Evolutionary conservation across 768 basidiomycete species (phyloP), one percentile per base, ranked within the genome.

Genomic region (Rhodosporidiobolus odoratus): DNA sequence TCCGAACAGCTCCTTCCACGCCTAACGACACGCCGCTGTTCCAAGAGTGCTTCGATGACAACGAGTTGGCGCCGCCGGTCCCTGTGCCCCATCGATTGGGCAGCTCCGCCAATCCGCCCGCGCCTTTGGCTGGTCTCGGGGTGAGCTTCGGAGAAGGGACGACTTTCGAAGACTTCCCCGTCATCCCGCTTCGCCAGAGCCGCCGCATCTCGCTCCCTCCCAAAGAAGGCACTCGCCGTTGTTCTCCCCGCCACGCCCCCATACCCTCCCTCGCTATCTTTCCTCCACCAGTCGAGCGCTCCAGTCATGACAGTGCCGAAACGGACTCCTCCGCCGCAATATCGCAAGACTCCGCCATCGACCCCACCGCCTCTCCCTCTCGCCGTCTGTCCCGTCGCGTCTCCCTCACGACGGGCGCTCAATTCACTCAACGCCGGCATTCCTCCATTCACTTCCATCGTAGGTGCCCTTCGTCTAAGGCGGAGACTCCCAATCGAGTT

Each of bases 11-110:
- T 1, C 71, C 71, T 2, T 64, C 66, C 37, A 72, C 71, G 30
- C 71, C 71, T 19, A 72, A 72, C 66, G 66, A 72, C 37, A 72
- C 71, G 38, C 71, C 71, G 19, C 30, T 40, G 0, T 23, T 60
- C 13, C 66, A 57, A 25, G 66, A 61, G 25, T 72, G 66, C 53
- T 68, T 67, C 58, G 63, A 66, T 9, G 56, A 60, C 40, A 66
- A 72, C 48, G 71, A 72, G 13, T 45, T 34, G 57, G 52, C 50
- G 17, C 62, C 58, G 38, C 52, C 62, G 4, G 43, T 45, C 2
- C 62, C 62, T 2, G 40, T 64, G 0, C 63, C 67, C 27, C 53
- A 68, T 40, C 48, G 56, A 6, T 54, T 64, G 25, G 63, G 54
- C 32, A 7, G 1, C 16, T 64, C 63, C 7, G 13, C 38, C 16